Conservation (phyloP, 163 green algal genomes). For the Scenedesmus sp. region DNA sequence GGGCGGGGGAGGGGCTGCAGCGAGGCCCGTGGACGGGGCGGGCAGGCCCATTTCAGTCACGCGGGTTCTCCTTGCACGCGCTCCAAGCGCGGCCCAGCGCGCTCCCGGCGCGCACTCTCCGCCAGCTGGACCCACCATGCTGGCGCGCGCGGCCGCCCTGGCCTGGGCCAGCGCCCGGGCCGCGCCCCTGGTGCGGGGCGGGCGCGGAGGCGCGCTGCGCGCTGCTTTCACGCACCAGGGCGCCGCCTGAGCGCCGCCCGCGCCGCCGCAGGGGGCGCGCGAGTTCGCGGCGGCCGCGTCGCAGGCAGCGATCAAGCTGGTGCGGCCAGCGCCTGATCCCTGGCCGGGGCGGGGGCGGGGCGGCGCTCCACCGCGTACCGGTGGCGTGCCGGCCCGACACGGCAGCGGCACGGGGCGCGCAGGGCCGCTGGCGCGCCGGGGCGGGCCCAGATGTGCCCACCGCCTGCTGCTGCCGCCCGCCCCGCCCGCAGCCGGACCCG, state of each 20-base stretch:
- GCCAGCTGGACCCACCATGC: slow-evolving; percentile 39
- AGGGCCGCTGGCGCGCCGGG: not conserved
- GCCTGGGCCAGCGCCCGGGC: slow-evolving; percentile 18
- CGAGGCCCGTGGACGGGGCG: too few species aligned
- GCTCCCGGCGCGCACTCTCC: too few species aligned
- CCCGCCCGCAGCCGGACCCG: slow-evolving; percentile 51
- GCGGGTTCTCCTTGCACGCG: too few species aligned
- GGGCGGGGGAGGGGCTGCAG: too few species aligned
- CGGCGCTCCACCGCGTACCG: too few species aligned
- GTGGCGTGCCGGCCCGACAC: too few species aligned
- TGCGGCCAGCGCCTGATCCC: too few species aligned
- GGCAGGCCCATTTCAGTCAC: too few species aligned
- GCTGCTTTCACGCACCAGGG: not conserved
- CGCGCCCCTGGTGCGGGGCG: not conserved
- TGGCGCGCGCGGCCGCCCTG: slow-evolving; percentile 39
- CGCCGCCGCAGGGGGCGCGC: slow-evolving; percentile 9
- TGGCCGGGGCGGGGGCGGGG: too few species aligned
- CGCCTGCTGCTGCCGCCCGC: not conserved
- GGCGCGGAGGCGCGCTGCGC: not conserved
- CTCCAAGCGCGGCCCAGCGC: too few species aligned
- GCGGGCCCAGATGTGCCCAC: too few species aligned
- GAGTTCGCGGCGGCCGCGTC: slow-evolving; percentile 39
- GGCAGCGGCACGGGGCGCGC: too few species aligned
- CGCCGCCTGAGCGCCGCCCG: not conserved
- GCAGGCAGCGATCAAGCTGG: slow-evolving; percentile 46